Evolutionary conservation across 2,329 filamentous ascomycete species (phyloP), one percentile per base, ranked within the genome.

Genomic region (Aspergillus intermedius): DNA sequence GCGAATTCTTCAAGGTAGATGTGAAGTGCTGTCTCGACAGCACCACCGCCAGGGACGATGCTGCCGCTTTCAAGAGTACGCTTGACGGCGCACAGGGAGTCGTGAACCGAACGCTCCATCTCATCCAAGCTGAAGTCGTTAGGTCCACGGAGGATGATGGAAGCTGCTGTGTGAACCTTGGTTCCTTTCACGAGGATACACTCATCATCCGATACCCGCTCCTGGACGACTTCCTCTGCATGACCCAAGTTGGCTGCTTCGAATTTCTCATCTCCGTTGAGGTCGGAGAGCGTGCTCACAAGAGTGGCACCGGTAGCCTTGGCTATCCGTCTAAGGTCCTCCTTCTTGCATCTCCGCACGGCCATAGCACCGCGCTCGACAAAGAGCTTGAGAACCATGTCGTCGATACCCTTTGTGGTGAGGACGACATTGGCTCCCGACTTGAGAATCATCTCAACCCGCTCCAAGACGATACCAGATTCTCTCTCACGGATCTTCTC

Each of bases 1-100:
- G 93, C 93, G 72, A 95, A 98, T 73, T 98, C 93, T 76, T 98
- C 93, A 30, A 98, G 82, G 75, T 97, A 98, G 68, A 98, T 98
- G 76, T 97, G 93, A 57, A 98, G 81, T 44, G 93, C 93, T n/a
- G 93, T 97, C 77, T 98, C 93, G 19, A 96, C 91, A 40, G 93
- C 93, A 66, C 91, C 93, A 57, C 93, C 93, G 57, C 93, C 93
- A 13, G 93, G 93, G 35, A 98, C 93, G 57, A 98, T 94, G 73
- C 88, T 91, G 63, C 93, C 93, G 65, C 89, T 95, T 76, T 98
- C 93, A 6, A 98, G 79, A 3, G 93, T 96, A 60, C 93, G 84
- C 83, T 98, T 98, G 56, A 98, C 91, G 42, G 93, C 93, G 58
- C 88, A 96, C 42, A 98, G 79, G 12, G 91, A 95, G 73, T 98